Conservation (phyloP, 1,284 basidiomycete species). For the Puccinia polysora region DNA sequence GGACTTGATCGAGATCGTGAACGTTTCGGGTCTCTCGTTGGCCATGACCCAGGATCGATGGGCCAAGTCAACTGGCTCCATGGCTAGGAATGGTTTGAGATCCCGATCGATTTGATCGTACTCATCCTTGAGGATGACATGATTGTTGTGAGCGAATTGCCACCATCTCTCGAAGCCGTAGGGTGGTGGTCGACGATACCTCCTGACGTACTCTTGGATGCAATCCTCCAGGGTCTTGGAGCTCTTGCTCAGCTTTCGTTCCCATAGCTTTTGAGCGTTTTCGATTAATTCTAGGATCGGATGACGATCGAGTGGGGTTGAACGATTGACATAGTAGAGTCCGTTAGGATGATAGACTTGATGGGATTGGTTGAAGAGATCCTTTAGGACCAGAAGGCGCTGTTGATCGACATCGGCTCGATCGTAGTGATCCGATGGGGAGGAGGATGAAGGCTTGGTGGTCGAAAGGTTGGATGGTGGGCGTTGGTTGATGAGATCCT, state of each 20-base stretch:
- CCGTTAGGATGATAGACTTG: conserved; percentile 29
- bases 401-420: too few relatives aligned
- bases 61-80: conserved; percentile 18
- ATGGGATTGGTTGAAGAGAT: too few relatives aligned
- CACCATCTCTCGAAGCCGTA: conserved; percentile 42
- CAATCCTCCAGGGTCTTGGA: conserved; percentile 22
- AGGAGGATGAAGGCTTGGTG: too few relatives aligned
- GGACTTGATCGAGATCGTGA: conserved; percentile 27
- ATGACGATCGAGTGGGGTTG: conserved; percentile 17
- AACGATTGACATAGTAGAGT: background rate
- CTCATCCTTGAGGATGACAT: conserved; percentile 41
- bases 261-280: conserved; percentile 19
- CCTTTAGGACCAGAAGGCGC: too few relatives aligned
- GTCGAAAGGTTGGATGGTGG: background rate
- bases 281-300: conserved; percentile 34
- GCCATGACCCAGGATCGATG: conserved; percentile 41
- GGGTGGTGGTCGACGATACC: conserved; percentile 33
- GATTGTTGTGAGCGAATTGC: conserved; percentile 13
- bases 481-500: conserved; percentile 15
- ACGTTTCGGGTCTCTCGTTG: conserved; percentile 40
- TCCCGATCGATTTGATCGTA: conserved; percentile 40
- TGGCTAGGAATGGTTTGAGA: conserved; percentile 33
- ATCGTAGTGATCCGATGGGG: background rate
- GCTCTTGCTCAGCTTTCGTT: background rate
- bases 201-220: conserved; percentile 23